phyloP scores from a whole-genome alignment of 495 filamentous ascomycete species.

The Hypomontagnella monticulosa region DNA sequence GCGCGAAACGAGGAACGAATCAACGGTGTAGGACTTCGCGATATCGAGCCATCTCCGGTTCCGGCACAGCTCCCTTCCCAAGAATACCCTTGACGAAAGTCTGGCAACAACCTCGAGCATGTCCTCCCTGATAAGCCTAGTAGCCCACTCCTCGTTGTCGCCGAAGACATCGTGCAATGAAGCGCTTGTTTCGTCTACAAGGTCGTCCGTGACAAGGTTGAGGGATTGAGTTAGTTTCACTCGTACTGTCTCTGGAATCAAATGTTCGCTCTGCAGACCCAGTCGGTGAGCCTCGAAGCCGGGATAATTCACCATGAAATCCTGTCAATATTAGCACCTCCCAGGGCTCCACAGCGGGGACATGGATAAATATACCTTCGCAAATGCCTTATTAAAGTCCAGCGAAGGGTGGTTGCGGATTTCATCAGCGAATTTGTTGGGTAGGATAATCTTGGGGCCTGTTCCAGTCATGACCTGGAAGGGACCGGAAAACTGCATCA shows the following conservation, averaged over 20 bases:
- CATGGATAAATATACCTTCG: conserved; percentile 45
- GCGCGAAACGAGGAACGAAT: conserved; percentile 45
- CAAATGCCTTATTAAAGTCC: conserved; percentile 53
- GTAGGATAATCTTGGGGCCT: conserved; percentile 54
- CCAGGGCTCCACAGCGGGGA: not conserved
- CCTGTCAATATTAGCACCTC: conserved; percentile 36
- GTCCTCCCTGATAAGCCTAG: conserved; percentile 35
- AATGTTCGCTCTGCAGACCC: conserved; percentile 24
- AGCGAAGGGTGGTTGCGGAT: conserved; percentile 55
- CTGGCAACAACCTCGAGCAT: conserved; percentile 56
- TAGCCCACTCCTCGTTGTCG: conserved; percentile 32
- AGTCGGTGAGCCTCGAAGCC: conserved; percentile 58
- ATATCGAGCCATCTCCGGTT: conserved; percentile 58
- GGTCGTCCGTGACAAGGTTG: conserved; percentile 50
- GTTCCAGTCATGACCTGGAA: conserved; percentile 47
- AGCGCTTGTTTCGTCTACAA: conserved; percentile 55
- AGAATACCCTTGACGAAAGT: conserved; percentile 58
- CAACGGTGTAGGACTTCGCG: conserved; percentile 53
- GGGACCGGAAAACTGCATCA: conserved; percentile 38
- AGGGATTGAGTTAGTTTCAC: conserved; percentile 60
- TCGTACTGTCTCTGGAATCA: conserved; percentile 54
- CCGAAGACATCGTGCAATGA: conserved; percentile 53
- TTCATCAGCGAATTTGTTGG: conserved; percentile 61
- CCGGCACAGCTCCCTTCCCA: conserved; percentile 55
- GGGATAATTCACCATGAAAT: conserved; percentile 57